Base-by-base conservation (phyloP, 768 basidiomycete species). In the Phlegmacium glaucopus region DNA sequence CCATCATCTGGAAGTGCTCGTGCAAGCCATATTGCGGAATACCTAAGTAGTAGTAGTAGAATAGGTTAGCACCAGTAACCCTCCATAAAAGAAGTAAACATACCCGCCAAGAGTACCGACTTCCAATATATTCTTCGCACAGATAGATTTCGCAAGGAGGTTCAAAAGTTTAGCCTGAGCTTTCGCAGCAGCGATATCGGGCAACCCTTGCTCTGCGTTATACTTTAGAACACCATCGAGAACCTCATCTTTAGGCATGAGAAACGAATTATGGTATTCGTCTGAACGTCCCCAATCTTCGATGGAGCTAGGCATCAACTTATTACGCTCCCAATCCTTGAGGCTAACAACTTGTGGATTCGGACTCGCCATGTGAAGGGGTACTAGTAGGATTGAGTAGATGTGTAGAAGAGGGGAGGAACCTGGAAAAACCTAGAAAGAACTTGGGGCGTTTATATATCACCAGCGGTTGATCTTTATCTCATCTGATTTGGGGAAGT, bases 281-380 rank as follows among this genome's bases (percentile, higher is more conserved):
- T 82, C 80, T 5, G 74, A 74, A 54, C 72, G 69, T n/a, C 63
- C 57, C 79, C 81, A 83, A 49, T 72, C 68, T 12, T 70, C 71
- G 22, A 22, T 22, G 22, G 22, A 22, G 22, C 22, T 22, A 22
- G 22, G 22, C 22, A 3, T 22, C 5, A 5, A 3, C 22, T 5
- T 22, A 22, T 22, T n/a, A n/a, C n/a, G n/a, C 22, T 22, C 22
- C 22, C 2, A 22, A 5, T 2, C 22, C 5, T 22, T 22, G 22
- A 22, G 22, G 22, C 5, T 22, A 2, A 22, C 5, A 22, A 5
- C 3, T 22, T 22, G 22, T 5, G 2, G 22, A 3, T 22, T n/a
- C n/a, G n/a, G 22, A 22, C 22, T 22, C 22, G 22, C 22, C 22
- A 22, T 22, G 3, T 22, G 22, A n/a, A n/a, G 22, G 5, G 22